Percentiles rank a stretch among this genome's conserved stretches.
Conservation (phyloP, 1,284 basidiomycete genomes). For the Cutaneotrichosporon sp. region DNA sequence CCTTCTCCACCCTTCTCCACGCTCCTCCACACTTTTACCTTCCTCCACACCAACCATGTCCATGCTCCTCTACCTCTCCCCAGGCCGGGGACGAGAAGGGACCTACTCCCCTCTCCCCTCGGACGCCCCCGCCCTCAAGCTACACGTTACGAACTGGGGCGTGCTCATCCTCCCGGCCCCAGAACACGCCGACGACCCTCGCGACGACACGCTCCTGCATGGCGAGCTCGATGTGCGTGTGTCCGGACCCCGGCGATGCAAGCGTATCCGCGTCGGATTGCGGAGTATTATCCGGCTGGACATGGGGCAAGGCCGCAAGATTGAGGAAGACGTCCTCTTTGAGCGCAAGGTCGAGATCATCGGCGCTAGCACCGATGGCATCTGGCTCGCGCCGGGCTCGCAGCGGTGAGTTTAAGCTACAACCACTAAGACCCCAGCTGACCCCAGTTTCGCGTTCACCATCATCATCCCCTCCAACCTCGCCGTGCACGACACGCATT, state of each 20-base stretch:
- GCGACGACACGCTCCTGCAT: constrained; percentile 19
- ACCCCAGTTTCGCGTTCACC: constrained; percentile 20
- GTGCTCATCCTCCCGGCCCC: constrained; percentile 16
- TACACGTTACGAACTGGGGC: constrained; percentile 18
- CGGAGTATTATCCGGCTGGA: constrained; percentile 20
- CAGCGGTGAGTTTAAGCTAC: constrained; percentile 24
- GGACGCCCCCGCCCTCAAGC: constrained; percentile 1
- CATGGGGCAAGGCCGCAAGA: constrained; percentile 15
- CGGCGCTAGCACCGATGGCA: constrained; percentile 26
- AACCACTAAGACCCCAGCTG: neutral
- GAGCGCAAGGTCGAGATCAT: constrained; percentile 28
- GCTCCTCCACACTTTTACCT: too few relatives aligned
- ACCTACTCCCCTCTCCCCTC: neutral
- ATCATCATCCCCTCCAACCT: constrained; percentile 34
- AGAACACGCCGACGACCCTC: constrained; percentile 5
- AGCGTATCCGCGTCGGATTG: constrained; percentile 22
- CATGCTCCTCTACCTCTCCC: constrained; percentile 21
- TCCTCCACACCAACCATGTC: constrained; percentile 21
- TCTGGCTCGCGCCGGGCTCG: constrained; percentile 27
- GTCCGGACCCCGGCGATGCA: constrained; percentile 7
- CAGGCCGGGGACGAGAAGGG: neutral
- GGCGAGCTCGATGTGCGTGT: constrained; percentile 23
- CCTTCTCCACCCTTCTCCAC: too few relatives aligned
- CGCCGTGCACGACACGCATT: constrained; percentile 36
- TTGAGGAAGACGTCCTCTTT: constrained; percentile 25